These are phyloP conservation scores for Fusarium mangiferae DNA, from an alignment of 2,329 filamentous ascomycete genomes.

Conservation along the genomic window DNA sequence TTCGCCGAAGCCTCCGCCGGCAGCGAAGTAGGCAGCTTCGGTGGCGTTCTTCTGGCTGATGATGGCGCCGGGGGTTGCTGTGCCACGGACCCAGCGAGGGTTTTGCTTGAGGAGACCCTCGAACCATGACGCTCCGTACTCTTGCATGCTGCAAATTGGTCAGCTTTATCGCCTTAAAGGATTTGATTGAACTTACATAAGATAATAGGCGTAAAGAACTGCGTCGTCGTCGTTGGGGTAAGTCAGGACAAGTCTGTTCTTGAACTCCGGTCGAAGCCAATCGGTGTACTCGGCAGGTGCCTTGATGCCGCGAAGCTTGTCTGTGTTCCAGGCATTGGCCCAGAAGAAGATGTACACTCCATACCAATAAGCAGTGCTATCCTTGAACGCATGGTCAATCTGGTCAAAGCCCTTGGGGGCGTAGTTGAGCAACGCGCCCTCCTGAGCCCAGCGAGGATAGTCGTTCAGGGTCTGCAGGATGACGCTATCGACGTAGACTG, in stretches of 20 bases:
- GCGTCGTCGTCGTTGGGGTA: slow-evolving; percentile 70
- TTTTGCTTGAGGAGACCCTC: slow-evolving; percentile 59
- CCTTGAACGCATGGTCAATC: slow-evolving; percentile 54
- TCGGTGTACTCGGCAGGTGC: slow-evolving; percentile 53
- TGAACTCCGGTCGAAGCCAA: slow-evolving; percentile 60
- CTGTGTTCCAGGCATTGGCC: slow-evolving; percentile 46
- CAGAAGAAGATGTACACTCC: slow-evolving; percentile 54
- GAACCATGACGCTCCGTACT: slow-evolving; percentile 59
- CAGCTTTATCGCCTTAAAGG: not conserved
- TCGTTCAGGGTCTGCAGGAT: slow-evolving; percentile 62
- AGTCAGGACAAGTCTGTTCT: slow-evolving; percentile 63
- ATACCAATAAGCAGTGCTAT: slow-evolving; percentile 50
- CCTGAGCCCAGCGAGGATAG: slow-evolving; percentile 60
- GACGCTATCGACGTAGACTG: slow-evolving; percentile 53
- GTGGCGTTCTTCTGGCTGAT: slow-evolving; percentile 45
- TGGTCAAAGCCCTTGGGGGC: slow-evolving; percentile 58
- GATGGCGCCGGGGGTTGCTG: slow-evolving; percentile 54
- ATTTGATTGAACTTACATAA: slow-evolving; percentile 52
- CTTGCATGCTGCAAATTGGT: slow-evolving; percentile 44
- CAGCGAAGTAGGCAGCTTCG: slow-evolving; percentile 50
- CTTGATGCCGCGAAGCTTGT: slow-evolving; percentile 45
- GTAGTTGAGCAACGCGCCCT: slow-evolving; percentile 60
- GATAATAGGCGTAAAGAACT: slow-evolving; percentile 60
- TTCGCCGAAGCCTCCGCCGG: not conserved
- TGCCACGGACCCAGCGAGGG: slow-evolving; percentile 64